phyloP scores from a whole-genome alignment of 352 stramenopile species.

The Pythium pyrilobum region DNA sequence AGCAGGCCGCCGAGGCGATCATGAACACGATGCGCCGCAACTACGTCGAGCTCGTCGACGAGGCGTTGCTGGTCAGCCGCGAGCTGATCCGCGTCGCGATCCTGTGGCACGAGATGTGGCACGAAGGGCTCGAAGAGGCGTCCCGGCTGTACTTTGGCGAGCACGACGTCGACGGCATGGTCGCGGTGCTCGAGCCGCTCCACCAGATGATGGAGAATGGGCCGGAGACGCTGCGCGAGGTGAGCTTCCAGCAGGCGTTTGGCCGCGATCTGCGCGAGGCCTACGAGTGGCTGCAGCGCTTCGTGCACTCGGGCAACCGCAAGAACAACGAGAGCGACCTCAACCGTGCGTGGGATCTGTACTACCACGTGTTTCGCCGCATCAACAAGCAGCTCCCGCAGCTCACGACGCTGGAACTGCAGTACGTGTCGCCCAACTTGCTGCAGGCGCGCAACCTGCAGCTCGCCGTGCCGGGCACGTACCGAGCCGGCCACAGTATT shows the following conservation, averaged over 20 bases:
- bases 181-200: slow-evolving; percentile 93
- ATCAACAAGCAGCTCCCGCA: slow-evolving; percentile 92
- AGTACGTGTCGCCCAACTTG: slow-evolving; percentile 95
- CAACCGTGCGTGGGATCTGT: slow-evolving; percentile 97
- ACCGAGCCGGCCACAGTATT: slow-evolving; percentile 79
- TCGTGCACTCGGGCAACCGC: slow-evolving; percentile 24
- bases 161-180: slow-evolving; percentile 96
- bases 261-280: slow-evolving; percentile 87
- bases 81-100: slow-evolving; percentile 99
- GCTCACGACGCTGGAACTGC: slow-evolving; percentile 96
- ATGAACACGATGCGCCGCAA: slow-evolving; percentile 93
- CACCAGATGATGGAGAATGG: slow-evolving; percentile 90
- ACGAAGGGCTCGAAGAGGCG: slow-evolving; percentile 97
- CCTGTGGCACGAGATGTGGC: slow-evolving; percentile 99
- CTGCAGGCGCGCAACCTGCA: slow-evolving; percentile 92
- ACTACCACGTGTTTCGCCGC: slow-evolving; percentile 98
- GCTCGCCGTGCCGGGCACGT: slow-evolving; percentile 94
- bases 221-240: slow-evolving; percentile 72
- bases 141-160: slow-evolving; percentile 97
- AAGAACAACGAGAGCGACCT: slow-evolving; percentile 77
- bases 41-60: slow-evolving; percentile 95
- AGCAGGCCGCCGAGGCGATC: slow-evolving; percentile 81
- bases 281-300: slow-evolving; percentile 82
- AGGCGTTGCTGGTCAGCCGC: slow-evolving; percentile 93
- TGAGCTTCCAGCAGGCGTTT: slow-evolving; percentile 89